Evolutionary conservation across 225 moss, liverwort and hornwort genomes (phyloP), one percentile per base, ranked within the genome.

Genomic region (Rhytidiadelphus loreus): DNA sequence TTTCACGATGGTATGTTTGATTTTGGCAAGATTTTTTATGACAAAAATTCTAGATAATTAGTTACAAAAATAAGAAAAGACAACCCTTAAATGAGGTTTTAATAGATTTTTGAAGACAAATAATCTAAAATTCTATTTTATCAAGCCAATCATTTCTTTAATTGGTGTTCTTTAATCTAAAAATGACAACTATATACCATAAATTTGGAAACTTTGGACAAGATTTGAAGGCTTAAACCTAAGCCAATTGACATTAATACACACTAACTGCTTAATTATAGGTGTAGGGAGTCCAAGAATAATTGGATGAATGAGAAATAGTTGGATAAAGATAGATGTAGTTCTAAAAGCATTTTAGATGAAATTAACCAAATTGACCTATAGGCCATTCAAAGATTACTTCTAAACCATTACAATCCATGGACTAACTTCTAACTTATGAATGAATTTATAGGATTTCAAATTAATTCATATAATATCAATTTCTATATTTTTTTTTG

Each of bases 391-490:
- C 11, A 37, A 33, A 22, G 12, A 11, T 12, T n/a, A n/a, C 2
- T 37, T 12, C 0, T 21, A 37, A 37, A 0, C 3, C 1, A 66
- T 65, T 2, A 11, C 6, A 37, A 11, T 37, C 11, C 3, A 35
- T 66, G 10, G 6, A 37, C 16, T 62, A 30, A 63, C 32, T 63
- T 33, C 1, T 12, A 66, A 66, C 3, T 37, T 65, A 35, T 10
- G 17, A 10, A 65, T 65, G 63, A 1, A 8, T 16, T 65, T 65
- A 35, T 11, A 18, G 12, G 10, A 11, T 37, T 66, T n/a, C n/a
- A n/a, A 11, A 6, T 66, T 4, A 4, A 66, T 66, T 66, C 11
- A 37, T 3, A n/a, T 20, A n/a, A 22, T n/a, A 68, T 22, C 22
- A 68, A n/a, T 6, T 68, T 22, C 22, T 2, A n/a, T 22, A 35